phyloP scores from a whole-genome alignment of 2,329 filamentous ascomycete genomes.

The Ascochyta koolunga region DNA sequence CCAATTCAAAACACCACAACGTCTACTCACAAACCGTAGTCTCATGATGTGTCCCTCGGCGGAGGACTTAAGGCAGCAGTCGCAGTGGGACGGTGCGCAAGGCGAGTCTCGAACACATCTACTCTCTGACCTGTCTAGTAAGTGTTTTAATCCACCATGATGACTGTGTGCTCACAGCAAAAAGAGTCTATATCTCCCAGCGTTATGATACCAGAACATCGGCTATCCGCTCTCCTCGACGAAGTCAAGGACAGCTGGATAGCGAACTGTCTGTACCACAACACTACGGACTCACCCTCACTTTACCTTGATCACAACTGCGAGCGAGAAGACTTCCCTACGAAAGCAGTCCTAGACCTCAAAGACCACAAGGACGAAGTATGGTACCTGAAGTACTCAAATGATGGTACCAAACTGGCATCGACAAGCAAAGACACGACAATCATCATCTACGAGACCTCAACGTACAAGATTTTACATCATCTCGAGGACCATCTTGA shows the following conservation, averaged over 20 bases:
- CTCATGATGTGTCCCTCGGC: constrained; percentile 86
- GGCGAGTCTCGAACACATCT: constrained; percentile 76
- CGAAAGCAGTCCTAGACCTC: constrained; percentile 72
- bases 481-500: constrained; percentile 67
- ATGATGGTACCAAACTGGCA: constrained; percentile 81
- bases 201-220: constrained; percentile 94
- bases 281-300: constrained; percentile 76
- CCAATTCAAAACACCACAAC: background rate
- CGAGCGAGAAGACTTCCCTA: constrained; percentile 78
- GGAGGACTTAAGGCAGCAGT: constrained; percentile 76
- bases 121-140: constrained; percentile 83
- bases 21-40: constrained; percentile 53
- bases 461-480: constrained; percentile 68
- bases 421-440: constrained; percentile 77
- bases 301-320: constrained; percentile 90
- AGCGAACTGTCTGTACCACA: constrained; percentile 85
- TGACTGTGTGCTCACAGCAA: constrained; percentile 19
- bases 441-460: constrained; percentile 83
- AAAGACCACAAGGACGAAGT: constrained; percentile 79
- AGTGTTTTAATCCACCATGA: constrained; percentile 36
- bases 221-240: constrained; percentile 79
- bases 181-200: constrained; percentile 89
- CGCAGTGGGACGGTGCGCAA: constrained; percentile 82
- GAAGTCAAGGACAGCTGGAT: constrained; percentile 87
- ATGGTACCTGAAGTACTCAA: constrained; percentile 90